Evolutionary conservation across 257 asterid species (phyloP).

Genomic region (Penstemon davidsonii): DNA sequence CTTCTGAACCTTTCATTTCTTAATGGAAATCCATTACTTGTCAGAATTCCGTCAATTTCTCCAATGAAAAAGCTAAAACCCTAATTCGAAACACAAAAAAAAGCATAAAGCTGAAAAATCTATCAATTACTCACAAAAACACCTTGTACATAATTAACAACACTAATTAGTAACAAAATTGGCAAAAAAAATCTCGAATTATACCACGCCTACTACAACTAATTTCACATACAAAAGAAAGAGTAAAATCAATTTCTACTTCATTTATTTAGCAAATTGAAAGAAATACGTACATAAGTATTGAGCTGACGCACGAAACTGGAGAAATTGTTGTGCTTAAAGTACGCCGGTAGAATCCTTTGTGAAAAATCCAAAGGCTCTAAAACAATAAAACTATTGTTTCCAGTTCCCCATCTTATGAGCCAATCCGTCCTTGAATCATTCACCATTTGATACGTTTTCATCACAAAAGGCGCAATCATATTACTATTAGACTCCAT

Average conservation of each 20-base stretch:
- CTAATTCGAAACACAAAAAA: too few species aligned
- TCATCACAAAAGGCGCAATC: constrained; percentile 71
- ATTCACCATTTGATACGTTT: constrained; percentile 84
- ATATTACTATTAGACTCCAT: constrained; percentile 41
- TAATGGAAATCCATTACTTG: too few species aligned
- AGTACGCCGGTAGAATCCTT: constrained; percentile 64
- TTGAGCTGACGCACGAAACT: constrained; percentile 95
- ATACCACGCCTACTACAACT: too few species aligned
- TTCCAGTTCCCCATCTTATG: constrained; percentile 62
- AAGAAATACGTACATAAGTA: constrained; percentile 62
- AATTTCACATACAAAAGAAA: neutral
- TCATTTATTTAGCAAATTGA: neutral
- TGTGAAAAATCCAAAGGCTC: constrained; percentile 75
- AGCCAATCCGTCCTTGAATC: constrained; percentile 58
- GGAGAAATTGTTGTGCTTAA: constrained; percentile 91
- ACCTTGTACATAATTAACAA: too few species aligned
- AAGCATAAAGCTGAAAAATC: too few species aligned
- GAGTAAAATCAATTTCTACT: neutral
- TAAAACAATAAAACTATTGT: constrained; percentile 63
- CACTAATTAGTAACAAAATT: too few species aligned
- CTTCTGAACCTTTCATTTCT: too few species aligned
- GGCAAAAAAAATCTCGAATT: too few species aligned
- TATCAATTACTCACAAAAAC: too few species aligned
- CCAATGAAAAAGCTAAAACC: too few species aligned
- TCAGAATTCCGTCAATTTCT: too few species aligned